phyloP scores from a whole-genome alignment of 768 basidiomycete genomes.

The Termitomyces sp. region DNA sequence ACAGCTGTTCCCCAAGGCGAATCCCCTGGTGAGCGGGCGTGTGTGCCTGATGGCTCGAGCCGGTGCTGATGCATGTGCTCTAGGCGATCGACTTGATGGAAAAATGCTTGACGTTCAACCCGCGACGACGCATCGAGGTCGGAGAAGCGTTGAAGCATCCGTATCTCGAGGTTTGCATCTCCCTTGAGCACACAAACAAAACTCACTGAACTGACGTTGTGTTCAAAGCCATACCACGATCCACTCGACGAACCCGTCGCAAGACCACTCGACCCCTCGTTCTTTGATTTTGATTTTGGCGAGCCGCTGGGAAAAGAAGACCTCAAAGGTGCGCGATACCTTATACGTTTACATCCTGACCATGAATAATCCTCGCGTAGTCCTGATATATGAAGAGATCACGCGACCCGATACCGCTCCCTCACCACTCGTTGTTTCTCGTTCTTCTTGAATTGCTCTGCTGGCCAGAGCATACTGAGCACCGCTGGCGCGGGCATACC shows the following conservation, averaged over 20 bases:
- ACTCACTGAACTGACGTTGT: too few relatives aligned
- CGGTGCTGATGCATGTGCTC: not conserved
- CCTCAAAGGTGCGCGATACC: constrained; percentile 53
- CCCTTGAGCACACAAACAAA: too few relatives aligned
- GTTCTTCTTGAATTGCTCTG: not conserved
- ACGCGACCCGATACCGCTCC: constrained; percentile 26
- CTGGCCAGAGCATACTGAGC: not conserved
- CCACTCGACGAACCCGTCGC: constrained; percentile 86
- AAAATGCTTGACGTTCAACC: constrained; percentile 79
- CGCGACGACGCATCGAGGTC: constrained; percentile 83
- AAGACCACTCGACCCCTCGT: constrained; percentile 64
- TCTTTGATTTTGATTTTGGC: constrained; percentile 81
- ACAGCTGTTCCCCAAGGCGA: constrained; percentile 70
- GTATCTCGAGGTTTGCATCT: constrained; percentile 35
- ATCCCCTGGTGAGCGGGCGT: constrained; percentile 44
- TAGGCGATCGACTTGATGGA: constrained; percentile 76
- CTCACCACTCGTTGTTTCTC: constrained; percentile 6
- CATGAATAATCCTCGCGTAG: constrained; percentile 16
- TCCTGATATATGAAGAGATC: constrained; percentile 49
- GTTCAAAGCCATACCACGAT: constrained; percentile 75
- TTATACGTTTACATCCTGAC: not conserved
- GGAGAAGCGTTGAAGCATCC: constrained; percentile 86
- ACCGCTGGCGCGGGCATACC: not conserved
- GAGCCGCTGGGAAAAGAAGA: constrained; percentile 59
- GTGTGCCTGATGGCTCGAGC: not conserved